phyloP scores from a whole-genome alignment of 208 protist genomes.

The Trypanosoma brucei region DNA sequence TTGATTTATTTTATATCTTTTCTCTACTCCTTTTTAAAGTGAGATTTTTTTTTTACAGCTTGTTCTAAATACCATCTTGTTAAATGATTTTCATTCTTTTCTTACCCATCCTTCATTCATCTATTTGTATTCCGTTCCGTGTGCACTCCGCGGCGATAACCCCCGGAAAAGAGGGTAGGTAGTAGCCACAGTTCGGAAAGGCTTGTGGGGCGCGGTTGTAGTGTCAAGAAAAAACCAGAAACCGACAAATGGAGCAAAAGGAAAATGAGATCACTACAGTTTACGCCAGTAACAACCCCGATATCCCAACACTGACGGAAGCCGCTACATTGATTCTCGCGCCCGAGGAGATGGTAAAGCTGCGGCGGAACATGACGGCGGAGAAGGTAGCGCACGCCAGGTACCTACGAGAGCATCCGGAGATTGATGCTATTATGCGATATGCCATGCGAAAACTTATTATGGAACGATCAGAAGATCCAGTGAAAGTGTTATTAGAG shows the following conservation, averaged over 20 bases:
- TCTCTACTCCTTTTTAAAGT: no score
- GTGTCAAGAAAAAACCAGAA: no score
- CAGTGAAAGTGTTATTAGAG: slow-evolving; percentile 44
- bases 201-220: no score
- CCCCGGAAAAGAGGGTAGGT: no score
- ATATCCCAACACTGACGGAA: slow-evolving; percentile 48
- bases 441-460: slow-evolving; percentile 48
- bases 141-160: no score
- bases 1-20: no score
- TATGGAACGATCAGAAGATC: slow-evolving; percentile 51
- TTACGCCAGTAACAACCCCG: background rate
- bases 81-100: no score
- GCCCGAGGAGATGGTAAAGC: slow-evolving; percentile 43
- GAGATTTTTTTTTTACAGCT: no score
- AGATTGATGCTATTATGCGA: slow-evolving; percentile 62
- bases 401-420: slow-evolving; percentile 77
- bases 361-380: slow-evolving; percentile 53
- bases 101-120: no score
- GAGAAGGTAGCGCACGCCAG: slow-evolving; percentile 72
- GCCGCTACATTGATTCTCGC: slow-evolving; percentile 60
- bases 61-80: no score
- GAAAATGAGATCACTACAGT: background rate
- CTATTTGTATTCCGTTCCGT: no score
- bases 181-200: no score
- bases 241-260: background rate